Conservation (phyloP, 2,329 filamentous ascomycete species). For the Fusarium luffae region DNA sequence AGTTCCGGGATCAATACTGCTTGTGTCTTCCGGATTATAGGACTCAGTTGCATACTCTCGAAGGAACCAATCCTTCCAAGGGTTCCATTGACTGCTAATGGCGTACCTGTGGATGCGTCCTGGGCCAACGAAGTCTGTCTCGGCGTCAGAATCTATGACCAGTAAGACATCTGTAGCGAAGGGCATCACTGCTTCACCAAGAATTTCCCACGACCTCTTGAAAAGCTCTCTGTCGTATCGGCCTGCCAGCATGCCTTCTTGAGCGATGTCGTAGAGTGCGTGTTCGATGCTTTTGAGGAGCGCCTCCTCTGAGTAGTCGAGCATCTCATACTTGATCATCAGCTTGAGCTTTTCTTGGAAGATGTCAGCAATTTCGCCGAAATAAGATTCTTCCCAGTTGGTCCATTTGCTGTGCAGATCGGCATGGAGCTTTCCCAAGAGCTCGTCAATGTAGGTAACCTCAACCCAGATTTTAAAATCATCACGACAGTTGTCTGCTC, state of each 20-base stretch:
- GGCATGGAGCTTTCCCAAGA: not conserved
- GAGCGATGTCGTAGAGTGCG: not conserved
- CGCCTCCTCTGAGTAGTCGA: slow-evolving; percentile 3
- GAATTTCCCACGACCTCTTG: slow-evolving; percentile 2
- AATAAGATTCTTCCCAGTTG: not conserved
- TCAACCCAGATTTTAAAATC: not conserved
- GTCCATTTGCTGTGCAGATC: not conserved
- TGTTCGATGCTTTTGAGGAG: not conserved
- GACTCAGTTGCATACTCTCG: not conserved
- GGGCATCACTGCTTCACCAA: slow-evolving; percentile 3
- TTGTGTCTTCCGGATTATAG: not conserved
- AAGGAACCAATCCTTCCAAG: slow-evolving; percentile 3
- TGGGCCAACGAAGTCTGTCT: not conserved
- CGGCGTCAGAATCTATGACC: not conserved
- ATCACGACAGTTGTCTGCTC: not conserved
- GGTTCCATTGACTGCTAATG: not conserved
- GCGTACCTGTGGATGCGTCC: slow-evolving; percentile 10
- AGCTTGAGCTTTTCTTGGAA: slow-evolving; percentile 22
- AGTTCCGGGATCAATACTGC: not conserved
- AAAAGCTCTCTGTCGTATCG: not conserved
- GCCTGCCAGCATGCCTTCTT: not conserved
- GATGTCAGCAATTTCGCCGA: slow-evolving; percentile 11
- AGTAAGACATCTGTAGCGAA: not conserved
- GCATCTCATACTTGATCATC: slow-evolving; percentile 13
- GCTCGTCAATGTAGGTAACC: not conserved